phyloP scores from a whole-genome alignment of 2,329 filamentous ascomycete genomes.

The Calonectria honghensis region DNA sequence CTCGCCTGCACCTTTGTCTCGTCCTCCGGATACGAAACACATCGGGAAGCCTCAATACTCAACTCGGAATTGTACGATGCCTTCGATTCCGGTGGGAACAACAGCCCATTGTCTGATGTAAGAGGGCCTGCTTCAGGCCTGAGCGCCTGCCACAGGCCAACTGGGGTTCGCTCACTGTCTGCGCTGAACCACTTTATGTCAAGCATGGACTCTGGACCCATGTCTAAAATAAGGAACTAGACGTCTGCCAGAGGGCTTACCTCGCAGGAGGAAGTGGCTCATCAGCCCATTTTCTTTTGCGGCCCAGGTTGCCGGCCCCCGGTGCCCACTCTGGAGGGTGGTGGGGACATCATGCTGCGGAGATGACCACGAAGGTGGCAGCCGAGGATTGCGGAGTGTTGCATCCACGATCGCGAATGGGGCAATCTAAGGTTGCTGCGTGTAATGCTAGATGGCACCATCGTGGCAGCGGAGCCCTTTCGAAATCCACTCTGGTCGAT shows the following conservation, averaged over 20 bases:
- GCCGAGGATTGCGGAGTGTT: conserved; percentile 16
- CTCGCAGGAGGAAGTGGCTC: background rate
- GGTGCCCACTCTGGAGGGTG: conserved; percentile 16
- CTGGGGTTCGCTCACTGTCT: background rate
- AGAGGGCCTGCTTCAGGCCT: background rate
- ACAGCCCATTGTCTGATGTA: conserved; percentile 5
- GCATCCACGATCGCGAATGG: conserved; percentile 8
- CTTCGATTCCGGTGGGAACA: background rate
- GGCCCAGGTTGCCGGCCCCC: conserved; percentile 1
- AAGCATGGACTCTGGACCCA: conserved; percentile 8
- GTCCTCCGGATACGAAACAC: background rate
- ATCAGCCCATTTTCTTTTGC: conserved; percentile 17
- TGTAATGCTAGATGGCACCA: conserved; percentile 17
- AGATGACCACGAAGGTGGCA: conserved; percentile 15
- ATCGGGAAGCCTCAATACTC: background rate
- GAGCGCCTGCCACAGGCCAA: background rate
- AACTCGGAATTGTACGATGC: background rate
- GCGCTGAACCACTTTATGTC: conserved; percentile 25
- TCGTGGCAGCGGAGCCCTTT: background rate
- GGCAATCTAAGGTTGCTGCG: conserved; percentile 14
- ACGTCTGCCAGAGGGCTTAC: background rate
- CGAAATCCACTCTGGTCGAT: conserved; percentile 10
- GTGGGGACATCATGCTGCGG: conserved; percentile 3
- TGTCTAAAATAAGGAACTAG: conserved; percentile 9
- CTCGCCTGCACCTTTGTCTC: conserved; percentile 12